Base-by-base conservation (phyloP, 164 flowering plant genomes). In the Stephania japonica region DNA sequence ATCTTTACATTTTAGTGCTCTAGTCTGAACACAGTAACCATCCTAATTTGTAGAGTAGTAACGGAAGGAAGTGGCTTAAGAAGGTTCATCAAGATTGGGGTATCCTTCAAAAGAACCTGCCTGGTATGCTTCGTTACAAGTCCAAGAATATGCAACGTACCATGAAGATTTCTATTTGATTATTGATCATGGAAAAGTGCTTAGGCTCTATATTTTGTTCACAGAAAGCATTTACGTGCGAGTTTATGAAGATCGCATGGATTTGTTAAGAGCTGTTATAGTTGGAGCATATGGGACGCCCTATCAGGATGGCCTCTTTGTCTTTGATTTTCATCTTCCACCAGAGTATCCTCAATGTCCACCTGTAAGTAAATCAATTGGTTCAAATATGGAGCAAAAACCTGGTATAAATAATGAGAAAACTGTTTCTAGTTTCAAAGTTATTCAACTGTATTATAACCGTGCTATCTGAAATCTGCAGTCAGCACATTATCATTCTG, bases 251-350 rank as follows among this genome's bases (percentile, higher is more conserved):
- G 98, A 96, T 79, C 84, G 97, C 43, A 96, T 96, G 99, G 99
- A 96, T 88, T 89, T 96, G 38, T 72, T 96, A 76, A 89, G 98
- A 81, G 98, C 97, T 42, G 97, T 86, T 23, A 91, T 96, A 67
- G 91, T 88, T 77, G 99, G 99, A 79, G 94, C 98, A 72, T 92
- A 91, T 82, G 99, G 97, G 69, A 92, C 99, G 56, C 99, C 99
- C 62, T 96, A 96, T 77, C 99, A 96, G 82, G 99, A 96, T 85
- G 99, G 99, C n/a, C 90, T 96, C 68, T 96, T 93, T 83, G 88
- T 96, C 85, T 96, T 96, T 79, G 99, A 96, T 80, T 92, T 96
- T 80, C 91, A 91, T 74, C 98, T 96, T 80, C 97, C 99, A 19
- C 90, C 93, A 38, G 97, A 92, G 63, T 96, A 93, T 78, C 99